Conservation (phyloP, 495 filamentous ascomycete species). For the Niebla homalea region DNA sequence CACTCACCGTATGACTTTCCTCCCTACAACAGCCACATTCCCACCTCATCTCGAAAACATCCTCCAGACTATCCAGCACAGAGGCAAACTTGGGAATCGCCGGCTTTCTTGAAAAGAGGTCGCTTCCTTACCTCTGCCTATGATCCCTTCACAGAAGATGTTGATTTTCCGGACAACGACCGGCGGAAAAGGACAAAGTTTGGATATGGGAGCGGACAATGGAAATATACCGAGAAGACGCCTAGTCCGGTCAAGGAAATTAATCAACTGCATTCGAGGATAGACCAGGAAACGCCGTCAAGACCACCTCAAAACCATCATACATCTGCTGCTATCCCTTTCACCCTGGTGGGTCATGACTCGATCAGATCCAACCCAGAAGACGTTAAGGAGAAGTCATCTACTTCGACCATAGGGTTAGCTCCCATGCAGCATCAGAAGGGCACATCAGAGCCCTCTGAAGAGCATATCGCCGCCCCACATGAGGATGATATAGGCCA, state of each 20-base stretch:
- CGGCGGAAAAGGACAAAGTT: conserved; percentile 64
- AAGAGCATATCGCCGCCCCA: too few relatives aligned
- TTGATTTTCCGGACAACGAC: conserved; percentile 45
- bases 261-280: neutral
- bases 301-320: too few relatives aligned
- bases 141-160: conserved; percentile 61
- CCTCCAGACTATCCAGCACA: neutral
- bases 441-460: too few relatives aligned
- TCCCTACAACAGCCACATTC: conserved; percentile 1
- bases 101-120: conserved; percentile 58
- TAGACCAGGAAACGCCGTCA: conserved; percentile 1
- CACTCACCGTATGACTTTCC: conserved; percentile 5
- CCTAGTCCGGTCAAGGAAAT: conserved; percentile 48
- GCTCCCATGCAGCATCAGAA: neutral
- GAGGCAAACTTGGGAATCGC: conserved; percentile 49
- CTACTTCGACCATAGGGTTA: neutral
- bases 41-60: neutral
- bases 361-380: neutral
- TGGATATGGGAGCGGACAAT: conserved; percentile 49
- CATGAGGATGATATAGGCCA: too few relatives aligned
- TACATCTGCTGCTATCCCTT: too few relatives aligned
- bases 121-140: conserved; percentile 44
- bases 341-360: too few relatives aligned
- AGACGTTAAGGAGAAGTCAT: conserved; percentile 14
- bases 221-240: conserved; percentile 57